These are phyloP conservation scores for Phialemoniopsis sp. DNA, from an alignment of 2,329 filamentous ascomycete species.

Conservation along the genomic window DNA sequence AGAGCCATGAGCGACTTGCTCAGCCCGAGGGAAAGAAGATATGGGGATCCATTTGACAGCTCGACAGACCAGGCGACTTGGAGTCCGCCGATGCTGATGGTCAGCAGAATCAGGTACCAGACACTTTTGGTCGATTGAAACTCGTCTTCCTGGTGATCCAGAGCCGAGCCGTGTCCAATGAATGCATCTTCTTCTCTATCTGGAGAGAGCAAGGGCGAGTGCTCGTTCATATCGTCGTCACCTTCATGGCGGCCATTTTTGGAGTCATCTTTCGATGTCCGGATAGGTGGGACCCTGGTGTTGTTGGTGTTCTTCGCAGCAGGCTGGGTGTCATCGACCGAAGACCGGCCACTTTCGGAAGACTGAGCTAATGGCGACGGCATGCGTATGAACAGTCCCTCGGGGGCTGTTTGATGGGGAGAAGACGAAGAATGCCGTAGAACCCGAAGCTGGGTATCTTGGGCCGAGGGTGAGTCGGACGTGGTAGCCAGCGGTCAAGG, in stretches of 20 bases:
- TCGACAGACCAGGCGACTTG: conserved; percentile 97
- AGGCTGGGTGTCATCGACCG: conserved; percentile 13
- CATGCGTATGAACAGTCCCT: conserved; percentile 21
- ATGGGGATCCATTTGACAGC: conserved; percentile 86
- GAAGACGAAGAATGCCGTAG: conserved; percentile 1
- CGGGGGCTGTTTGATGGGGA: no score
- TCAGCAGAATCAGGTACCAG: conserved; percentile 83
- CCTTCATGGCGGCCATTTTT: conserved; percentile 1
- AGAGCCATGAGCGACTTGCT: conserved; percentile 80
- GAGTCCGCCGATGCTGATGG: conserved; percentile 79
- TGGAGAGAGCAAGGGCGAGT: conserved; percentile 45
- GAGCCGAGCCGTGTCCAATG: conserved; percentile 19
- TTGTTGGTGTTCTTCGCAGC: conserved; percentile 8
- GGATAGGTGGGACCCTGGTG: conserved; percentile 11
- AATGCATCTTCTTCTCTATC: conserved; percentile 28
- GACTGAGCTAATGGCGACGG: conserved; percentile 30
- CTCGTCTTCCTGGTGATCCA: conserved; percentile 8
- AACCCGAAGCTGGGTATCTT: no score
- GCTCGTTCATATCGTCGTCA: conserved; percentile 31
- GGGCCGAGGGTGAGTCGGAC: no score
- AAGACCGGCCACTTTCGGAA: conserved; percentile 20
- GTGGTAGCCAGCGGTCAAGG: no score
- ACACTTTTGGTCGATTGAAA: conserved; percentile 70
- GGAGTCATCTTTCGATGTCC: conserved; percentile 13
- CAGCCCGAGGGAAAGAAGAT: conserved; percentile 73